Percentiles rank a stretch among this genome's conserved stretches.
Evolutionary conservation across 2,329 filamentous ascomycete species (phyloP).

Genomic region (Ascosphaera aggregata): DNA sequence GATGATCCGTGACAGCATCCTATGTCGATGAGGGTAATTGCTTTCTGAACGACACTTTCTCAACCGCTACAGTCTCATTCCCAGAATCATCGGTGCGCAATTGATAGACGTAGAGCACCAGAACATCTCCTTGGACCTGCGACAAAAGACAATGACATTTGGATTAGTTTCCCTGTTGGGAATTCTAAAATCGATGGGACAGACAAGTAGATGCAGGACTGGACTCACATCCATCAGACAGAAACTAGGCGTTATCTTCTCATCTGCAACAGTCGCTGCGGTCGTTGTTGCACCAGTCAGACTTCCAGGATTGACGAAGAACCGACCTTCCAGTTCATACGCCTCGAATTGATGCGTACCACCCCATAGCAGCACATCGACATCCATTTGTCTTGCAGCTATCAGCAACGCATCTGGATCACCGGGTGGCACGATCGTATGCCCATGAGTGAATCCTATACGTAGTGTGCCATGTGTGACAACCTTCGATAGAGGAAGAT

Average conservation of each 20-base stretch:
- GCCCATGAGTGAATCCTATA: slow-evolving; percentile 47
- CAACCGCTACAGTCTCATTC: slow-evolving; percentile 56
- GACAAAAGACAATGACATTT: slow-evolving; percentile 5
- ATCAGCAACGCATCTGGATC: slow-evolving; percentile 44
- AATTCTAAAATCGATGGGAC: neutral
- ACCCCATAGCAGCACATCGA: slow-evolving; percentile 45
- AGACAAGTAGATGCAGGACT: slow-evolving; percentile 1
- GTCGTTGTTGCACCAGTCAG: slow-evolving; percentile 42
- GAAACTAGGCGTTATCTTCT: slow-evolving; percentile 72
- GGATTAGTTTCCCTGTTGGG: slow-evolving; percentile 4
- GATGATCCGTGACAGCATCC: slow-evolving; percentile 4
- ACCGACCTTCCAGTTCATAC: slow-evolving; percentile 48
- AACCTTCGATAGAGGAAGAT: slow-evolving; percentile 41
- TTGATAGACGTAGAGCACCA: slow-evolving; percentile 89
- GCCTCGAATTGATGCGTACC: slow-evolving; percentile 48
- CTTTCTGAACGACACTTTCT: slow-evolving; percentile 73
- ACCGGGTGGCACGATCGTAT: slow-evolving; percentile 43
- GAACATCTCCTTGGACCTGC: slow-evolving; percentile 83
- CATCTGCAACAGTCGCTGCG: slow-evolving; percentile 36
- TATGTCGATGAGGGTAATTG: slow-evolving; percentile 25
- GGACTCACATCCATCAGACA: slow-evolving; percentile 87
- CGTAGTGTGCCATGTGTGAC: slow-evolving; percentile 44
- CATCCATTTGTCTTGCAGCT: slow-evolving; percentile 46
- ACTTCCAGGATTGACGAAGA: slow-evolving; percentile 47
- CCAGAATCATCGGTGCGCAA: slow-evolving; percentile 55